These are phyloP conservation scores for Neurospora intermedia DNA, from an alignment of 495 filamentous ascomycete species.

Conservation along the genomic window DNA sequence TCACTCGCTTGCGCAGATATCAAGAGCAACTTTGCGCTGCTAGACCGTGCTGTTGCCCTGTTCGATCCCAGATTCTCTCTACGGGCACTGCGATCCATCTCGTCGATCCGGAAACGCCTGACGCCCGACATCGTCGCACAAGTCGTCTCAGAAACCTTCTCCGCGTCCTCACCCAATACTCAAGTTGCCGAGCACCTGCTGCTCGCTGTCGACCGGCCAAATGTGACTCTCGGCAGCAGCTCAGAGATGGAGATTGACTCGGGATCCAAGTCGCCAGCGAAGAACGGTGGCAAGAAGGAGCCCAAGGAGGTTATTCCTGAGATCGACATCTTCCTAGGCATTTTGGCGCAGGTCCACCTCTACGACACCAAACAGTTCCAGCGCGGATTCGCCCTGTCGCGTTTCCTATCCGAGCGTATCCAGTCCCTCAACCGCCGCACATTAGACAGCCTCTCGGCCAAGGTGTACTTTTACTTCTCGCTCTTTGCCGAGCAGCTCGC, in stretches of 20 bases:
- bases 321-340: constrained; percentile 82
- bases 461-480: constrained; percentile 95
- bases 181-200: constrained; percentile 59
- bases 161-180: constrained; percentile 42
- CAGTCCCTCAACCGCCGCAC: constrained; percentile 87
- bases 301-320: constrained; percentile 74
- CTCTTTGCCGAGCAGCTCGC: constrained; percentile 84
- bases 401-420: constrained; percentile 66
- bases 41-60: constrained; percentile 83
- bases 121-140: constrained; percentile 69
- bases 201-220: constrained; percentile 51
- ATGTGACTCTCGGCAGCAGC: constrained; percentile 44
- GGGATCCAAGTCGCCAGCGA: constrained; percentile 26
- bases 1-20: constrained; percentile 51
- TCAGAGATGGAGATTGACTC: constrained; percentile 68
- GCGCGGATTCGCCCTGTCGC: constrained; percentile 73
- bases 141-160: constrained; percentile 71
- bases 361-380: constrained; percentile 74
- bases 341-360: constrained; percentile 80
- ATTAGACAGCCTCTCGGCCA: constrained; percentile 83
- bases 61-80: constrained; percentile 95
- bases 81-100: constrained; percentile 86
- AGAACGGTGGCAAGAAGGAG: constrained; percentile 46
- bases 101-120: constrained; percentile 84
- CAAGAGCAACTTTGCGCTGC: constrained; percentile 79